Percentiles rank a stretch among this genome's conserved stretches.
Evolutionary conservation across 2,329 filamentous ascomycete genomes (phyloP).

Genomic region (Diaporthe citri): DNA sequence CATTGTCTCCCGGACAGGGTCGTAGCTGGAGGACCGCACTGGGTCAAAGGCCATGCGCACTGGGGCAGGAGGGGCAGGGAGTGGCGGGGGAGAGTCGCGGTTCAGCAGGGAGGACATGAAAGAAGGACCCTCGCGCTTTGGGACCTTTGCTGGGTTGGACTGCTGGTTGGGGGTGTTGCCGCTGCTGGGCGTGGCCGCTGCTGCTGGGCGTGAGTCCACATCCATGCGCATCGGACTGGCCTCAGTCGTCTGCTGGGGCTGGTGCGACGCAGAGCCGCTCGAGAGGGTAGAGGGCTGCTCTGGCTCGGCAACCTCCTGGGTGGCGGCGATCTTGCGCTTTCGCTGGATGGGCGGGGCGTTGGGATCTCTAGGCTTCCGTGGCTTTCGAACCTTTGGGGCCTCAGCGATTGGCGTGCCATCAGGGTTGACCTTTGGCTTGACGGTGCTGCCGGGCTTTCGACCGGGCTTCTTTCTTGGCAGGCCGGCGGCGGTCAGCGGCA

Average conservation of each 20-base stretch:
- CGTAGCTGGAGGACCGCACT: conserved; percentile 81
- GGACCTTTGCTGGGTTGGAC: conserved; percentile 57
- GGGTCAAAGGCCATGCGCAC: conserved; percentile 91
- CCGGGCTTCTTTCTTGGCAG: conserved; percentile 74
- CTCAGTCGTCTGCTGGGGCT: conserved; percentile 56
- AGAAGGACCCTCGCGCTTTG: conserved; percentile 65
- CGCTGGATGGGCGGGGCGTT: conserved; percentile 67
- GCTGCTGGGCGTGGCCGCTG: conserved; percentile 42
- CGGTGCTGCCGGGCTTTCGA: conserved; percentile 71
- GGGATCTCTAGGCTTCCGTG: conserved; percentile 70
- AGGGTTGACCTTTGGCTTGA: conserved; percentile 58
- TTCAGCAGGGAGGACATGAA: conserved; percentile 71
- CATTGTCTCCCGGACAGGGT: conserved; percentile 74
- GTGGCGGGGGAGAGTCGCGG: conserved; percentile 60
- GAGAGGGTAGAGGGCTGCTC: conserved; percentile 40
- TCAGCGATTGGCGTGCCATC: conserved; percentile 54
- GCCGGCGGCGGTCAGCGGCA: conserved; percentile 69
- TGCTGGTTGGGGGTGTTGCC: conserved; percentile 46
- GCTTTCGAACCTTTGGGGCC: conserved; percentile 63
- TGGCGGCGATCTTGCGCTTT: conserved; percentile 64
- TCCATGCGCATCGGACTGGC: conserved; percentile 53
- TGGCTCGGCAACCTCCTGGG: conserved; percentile 45
- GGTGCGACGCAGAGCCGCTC: conserved; percentile 48
- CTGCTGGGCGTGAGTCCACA: conserved; percentile 45
- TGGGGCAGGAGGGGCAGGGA: conserved; percentile 65